Evolutionary conservation across 2,329 filamentous ascomycete species (phyloP), one percentile per base, ranked within the genome.

Genomic region (Tolypocladium tropicale): DNA sequence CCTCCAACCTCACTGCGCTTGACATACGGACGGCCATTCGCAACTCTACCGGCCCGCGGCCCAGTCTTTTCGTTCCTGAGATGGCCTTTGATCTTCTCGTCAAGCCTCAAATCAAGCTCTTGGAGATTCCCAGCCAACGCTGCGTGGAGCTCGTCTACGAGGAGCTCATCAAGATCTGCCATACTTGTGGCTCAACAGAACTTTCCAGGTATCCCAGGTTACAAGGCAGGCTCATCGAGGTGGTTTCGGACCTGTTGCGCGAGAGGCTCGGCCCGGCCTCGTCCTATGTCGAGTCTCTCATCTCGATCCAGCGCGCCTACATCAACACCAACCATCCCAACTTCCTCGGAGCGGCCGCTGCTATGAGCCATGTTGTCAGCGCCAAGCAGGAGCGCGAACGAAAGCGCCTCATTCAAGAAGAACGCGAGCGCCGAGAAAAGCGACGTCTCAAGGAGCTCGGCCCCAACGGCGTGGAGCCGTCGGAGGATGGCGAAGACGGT

Each of bases 261-360:
- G 94, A 99, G 74, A 84, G 93, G 58, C 79, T 99, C 6, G 94
- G 94, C 2, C 94, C 94, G 12, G 85, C 89, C 56, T 95, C 93
- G 2, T 81, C 75, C 54, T 99, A 99, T 63, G 94, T 99, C 48
- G 94, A 96, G 72, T 97, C 93, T 43, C 79, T 99, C 59, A 99
- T 99, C 62, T 88, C 94, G 30, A 99, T 99, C 58, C 94, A 99
- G 73, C 84, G 94, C 62, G 94, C 94, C 23, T 99, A 99, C 73
- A 97, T 99, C 75, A 99, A 99, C 76, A 99, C 94, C 46, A 99
- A 99, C 68, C 94, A 99, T 70, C 94, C 94, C 52, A 99, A 99
- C 73, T 99, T 99, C 76, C 83, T 97, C 18, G 94, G 94, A 49
- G 94, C 94, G 18, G 93, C 94, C 25, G 93, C 92, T 37, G 94